These are phyloP conservation scores for Tolypocladium tropicale DNA, from an alignment of 2,329 filamentous ascomycete genomes.

Conservation along the genomic window DNA sequence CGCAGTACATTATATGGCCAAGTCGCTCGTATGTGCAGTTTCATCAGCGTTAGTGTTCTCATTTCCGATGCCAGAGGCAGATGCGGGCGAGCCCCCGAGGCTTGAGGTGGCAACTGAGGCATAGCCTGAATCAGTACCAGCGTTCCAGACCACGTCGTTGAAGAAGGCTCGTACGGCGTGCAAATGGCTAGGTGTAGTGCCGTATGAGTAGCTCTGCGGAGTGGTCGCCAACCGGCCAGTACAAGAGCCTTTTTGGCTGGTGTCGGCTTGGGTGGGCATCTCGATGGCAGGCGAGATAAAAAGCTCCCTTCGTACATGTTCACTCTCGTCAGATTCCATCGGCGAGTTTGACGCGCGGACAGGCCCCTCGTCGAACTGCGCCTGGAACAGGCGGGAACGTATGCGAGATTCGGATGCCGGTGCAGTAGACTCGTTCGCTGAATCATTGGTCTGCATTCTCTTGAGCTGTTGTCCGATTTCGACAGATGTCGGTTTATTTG, in stretches of 20 bases:
- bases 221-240: not conserved
- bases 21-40: not conserved
- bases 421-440: not conserved
- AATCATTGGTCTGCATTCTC: not conserved
- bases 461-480: not conserved
- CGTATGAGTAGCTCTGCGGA: not conserved
- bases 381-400: not conserved
- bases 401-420: too few species aligned
- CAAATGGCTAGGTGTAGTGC: not conserved
- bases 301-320: not conserved
- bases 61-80: not conserved
- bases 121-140: not conserved
- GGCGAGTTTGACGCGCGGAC: not conserved
- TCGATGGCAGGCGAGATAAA: not conserved
- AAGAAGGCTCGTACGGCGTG: not conserved
- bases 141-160: not conserved
- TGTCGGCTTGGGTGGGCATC: not conserved
- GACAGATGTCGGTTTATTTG: not conserved
- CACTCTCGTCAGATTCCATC: not conserved
- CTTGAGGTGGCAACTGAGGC: not conserved
- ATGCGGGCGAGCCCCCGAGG: not conserved
- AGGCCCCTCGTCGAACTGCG: not conserved
- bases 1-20: not conserved
- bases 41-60: not conserved
- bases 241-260: not conserved